These are phyloP conservation scores for Aspergillus ibericus DNA, from an alignment of 2,329 filamentous ascomycete species.

Conservation along the genomic window DNA sequence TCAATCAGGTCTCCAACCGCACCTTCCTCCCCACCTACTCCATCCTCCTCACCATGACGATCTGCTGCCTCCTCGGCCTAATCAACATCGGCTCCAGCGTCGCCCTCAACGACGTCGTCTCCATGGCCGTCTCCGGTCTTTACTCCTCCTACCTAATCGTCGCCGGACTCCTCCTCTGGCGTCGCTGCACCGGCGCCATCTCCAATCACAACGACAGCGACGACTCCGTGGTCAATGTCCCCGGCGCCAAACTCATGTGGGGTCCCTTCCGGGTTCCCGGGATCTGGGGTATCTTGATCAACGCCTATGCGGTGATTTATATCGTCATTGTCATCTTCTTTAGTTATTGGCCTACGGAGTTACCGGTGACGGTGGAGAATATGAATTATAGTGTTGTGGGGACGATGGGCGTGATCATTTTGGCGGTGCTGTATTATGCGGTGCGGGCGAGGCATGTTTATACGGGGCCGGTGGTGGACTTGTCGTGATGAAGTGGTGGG, in stretches of 20 bases:
- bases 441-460: conserved; percentile 38
- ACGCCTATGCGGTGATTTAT: conserved; percentile 47
- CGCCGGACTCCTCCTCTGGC: conserved; percentile 28
- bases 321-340: conserved; percentile 51
- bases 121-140: conserved; percentile 34
- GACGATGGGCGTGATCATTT: conserved; percentile 41
- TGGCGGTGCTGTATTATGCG: conserved; percentile 44
- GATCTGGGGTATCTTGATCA: conserved; percentile 44
- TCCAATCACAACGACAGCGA: conserved; percentile 17
- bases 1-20: conserved; percentile 20
- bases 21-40: conserved; percentile 30
- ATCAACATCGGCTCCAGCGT: conserved; percentile 36
- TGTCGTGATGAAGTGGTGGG: neutral
- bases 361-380: conserved; percentile 37
- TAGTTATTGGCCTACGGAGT: conserved; percentile 48
- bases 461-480: conserved; percentile 29
- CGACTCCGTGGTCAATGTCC: conserved; percentile 23
- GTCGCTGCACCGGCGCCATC: conserved; percentile 26
- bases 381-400: conserved; percentile 53
- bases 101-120: conserved; percentile 35
- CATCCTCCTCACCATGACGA: conserved; percentile 26
- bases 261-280: conserved; percentile 31
- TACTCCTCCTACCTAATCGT: conserved; percentile 34
- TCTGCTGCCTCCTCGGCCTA: conserved; percentile 31
- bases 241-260: conserved; percentile 31